Conservation (phyloP, 768 basidiomycete species). For the Tephrocybe rancida region DNA sequence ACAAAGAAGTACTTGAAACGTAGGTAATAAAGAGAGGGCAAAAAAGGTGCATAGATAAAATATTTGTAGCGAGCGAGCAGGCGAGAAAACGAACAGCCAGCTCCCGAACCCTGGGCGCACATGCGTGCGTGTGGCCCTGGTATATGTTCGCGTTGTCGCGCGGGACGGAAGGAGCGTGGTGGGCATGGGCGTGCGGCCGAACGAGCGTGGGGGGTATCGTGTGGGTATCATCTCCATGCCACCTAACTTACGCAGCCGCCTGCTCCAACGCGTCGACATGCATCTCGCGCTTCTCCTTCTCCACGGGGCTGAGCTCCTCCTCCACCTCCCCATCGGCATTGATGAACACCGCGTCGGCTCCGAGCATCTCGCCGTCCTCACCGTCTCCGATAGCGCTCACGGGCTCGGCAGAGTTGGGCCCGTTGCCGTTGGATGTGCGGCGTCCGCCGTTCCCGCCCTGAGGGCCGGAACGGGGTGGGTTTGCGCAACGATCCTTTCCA, state of each 20-base stretch:
- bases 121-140: not conserved
- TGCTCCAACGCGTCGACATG: constrained; percentile 41
- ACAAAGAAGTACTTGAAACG: constrained; percentile 23
- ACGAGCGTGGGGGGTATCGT: constrained; percentile 6
- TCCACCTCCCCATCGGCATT: constrained; percentile 26
- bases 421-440: constrained; percentile 39
- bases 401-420: constrained; percentile 32
- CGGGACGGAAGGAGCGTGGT: not conserved
- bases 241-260: constrained; percentile 7
- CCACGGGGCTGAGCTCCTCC: constrained; percentile 12
- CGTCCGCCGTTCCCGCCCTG: constrained; percentile 64
- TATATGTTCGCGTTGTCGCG: constrained; percentile 5
- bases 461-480: constrained; percentile 83
- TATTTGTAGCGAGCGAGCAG: constrained; percentile 26
- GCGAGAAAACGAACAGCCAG: constrained; percentile 69
- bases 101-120: constrained; percentile 29
- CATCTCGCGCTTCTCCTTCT: constrained; percentile 38
- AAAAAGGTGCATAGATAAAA: constrained; percentile 35
- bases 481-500: constrained; percentile 95
- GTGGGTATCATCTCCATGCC: constrained; percentile 7
- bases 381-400: constrained; percentile 38
- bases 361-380: constrained; percentile 34
- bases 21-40: constrained; percentile 36
- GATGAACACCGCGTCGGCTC: constrained; percentile 30
- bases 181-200: constrained; percentile 1